Evolutionary conservation across 2,329 filamentous ascomycete genomes (phyloP), one percentile per base, ranked within the genome.

Genomic region (Fusarium domesticum): DNA sequence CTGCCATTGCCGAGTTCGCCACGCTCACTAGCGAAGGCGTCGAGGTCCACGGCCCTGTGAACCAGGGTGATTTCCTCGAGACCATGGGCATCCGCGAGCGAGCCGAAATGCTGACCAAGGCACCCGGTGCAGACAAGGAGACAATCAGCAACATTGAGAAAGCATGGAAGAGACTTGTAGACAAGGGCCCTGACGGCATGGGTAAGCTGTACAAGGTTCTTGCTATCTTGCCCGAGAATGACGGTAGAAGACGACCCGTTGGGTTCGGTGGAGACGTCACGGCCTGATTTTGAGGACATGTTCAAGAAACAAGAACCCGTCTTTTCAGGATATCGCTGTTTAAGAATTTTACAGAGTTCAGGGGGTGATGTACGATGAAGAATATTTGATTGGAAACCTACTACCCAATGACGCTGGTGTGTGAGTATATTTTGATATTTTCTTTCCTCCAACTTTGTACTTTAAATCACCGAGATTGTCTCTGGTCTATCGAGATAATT

Each of bases 181-280:
- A 96, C 65, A 76, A 82, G 33, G 85, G 87, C 0, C 85, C 83
- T 2, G 83, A 81, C 39, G 92, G 90, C 0, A 98, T 98, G 93
- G 93, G 93, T 0, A 91, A 85, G 70, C 73, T 96, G 17, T 98
- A 98, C 66, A 96, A 97, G 70, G 91, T 83, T 18, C 77, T 98
- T 76, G 88, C 91, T 11, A 89, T 98, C 58, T 64, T 97, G 59
- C 93, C 93, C 1, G 86, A 91, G 66, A 88, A 87, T 52, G 78
- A 76, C 28, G 84, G 86, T 2, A 76, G 73, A 48, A 81, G 90
- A 58, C 77, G 84, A 47, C 92, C 92, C 2, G 90, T 96, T 42
- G 93, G 93, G 0, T 97, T 98, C 71, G 93, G 93, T 1, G 93
- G 92, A 1, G 83, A 82, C 60, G 68, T 83, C n/a, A 8, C 35